These are phyloP conservation scores for Elymus sibiricus DNA, from an alignment of 176 grass and related monocot species.

Conservation along the genomic window DNA sequence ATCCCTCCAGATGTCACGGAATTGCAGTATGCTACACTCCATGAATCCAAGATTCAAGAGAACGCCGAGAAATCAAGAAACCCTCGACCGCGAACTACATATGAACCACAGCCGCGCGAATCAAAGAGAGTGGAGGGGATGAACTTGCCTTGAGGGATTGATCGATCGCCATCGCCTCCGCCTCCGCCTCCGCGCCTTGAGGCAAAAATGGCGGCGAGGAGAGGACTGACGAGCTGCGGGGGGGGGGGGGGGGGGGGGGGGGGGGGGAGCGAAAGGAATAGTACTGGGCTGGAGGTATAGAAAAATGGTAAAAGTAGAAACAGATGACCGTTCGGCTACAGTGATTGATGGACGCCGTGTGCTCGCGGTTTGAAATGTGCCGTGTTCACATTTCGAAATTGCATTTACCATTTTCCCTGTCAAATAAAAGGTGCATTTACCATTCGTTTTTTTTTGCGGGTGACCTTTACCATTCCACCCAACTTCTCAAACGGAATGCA, in stretches of 20 bases:
- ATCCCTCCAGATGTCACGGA: background rate
- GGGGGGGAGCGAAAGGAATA: too few relatives aligned
- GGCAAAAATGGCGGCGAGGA: background rate
- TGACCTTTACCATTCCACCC: too few relatives aligned
- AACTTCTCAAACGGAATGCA: too few relatives aligned
- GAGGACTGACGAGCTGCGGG: background rate
- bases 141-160: conserved; percentile 16
- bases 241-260: background rate
- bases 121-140: background rate
- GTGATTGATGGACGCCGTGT: conserved; percentile 2
- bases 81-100: background rate
- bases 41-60: background rate
- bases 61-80: background rate
- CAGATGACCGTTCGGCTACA: conserved; percentile 16
- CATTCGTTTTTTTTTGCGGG: too few relatives aligned
- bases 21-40: background rate
- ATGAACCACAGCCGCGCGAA: background rate
- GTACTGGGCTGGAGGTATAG: too few relatives aligned
- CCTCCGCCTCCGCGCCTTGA: background rate
- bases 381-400: background rate
- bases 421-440: too few relatives aligned
- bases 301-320: background rate
- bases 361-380: background rate
- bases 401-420: background rate
- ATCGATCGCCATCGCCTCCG: conserved; percentile 27